Conservation (phyloP, 768 basidiomycete genomes). For the Chiua virens region DNA sequence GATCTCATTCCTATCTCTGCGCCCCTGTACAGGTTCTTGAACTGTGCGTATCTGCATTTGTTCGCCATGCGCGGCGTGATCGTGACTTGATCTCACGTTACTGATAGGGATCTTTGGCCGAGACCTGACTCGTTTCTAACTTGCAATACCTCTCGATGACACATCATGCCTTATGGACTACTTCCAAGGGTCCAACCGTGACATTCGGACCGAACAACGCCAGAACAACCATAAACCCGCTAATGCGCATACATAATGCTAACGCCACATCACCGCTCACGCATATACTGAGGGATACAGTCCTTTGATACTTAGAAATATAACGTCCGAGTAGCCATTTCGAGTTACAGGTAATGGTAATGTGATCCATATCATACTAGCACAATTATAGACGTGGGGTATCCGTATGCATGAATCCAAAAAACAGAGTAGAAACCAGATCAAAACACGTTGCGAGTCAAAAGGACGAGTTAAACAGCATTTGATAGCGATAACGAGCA, state of each 20-base stretch:
- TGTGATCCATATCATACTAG: slow-evolving; percentile 18
- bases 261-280: slow-evolving; percentile 1
- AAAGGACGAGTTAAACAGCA: slow-evolving; percentile 2
- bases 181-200: too few species aligned
- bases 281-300: too few species aligned
- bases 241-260: too few species aligned
- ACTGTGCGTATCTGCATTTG: slow-evolving; percentile 44
- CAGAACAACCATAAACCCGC: too few species aligned
- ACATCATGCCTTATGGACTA: too few species aligned
- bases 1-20: slow-evolving; percentile 13
- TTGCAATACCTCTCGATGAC: too few species aligned
- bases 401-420: slow-evolving; percentile 6
- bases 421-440: slow-evolving; percentile 5
- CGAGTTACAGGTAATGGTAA: slow-evolving; percentile 17
- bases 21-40: slow-evolving; percentile 54
- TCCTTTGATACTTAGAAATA: slow-evolving; percentile 8
- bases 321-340: slow-evolving; percentile 14
- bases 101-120: slow-evolving; percentile 70
- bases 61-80: slow-evolving; percentile 9
- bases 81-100: slow-evolving; percentile 3
- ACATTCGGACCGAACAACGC: too few species aligned
- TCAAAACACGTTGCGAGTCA: background rate
- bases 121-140: slow-evolving; percentile 61
- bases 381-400: slow-evolving; percentile 9
- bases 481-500: background rate